These are phyloP conservation scores for Dactylellina drechsleri DNA, from an alignment of 2,329 filamentous ascomycete genomes.

Conservation along the genomic window DNA sequence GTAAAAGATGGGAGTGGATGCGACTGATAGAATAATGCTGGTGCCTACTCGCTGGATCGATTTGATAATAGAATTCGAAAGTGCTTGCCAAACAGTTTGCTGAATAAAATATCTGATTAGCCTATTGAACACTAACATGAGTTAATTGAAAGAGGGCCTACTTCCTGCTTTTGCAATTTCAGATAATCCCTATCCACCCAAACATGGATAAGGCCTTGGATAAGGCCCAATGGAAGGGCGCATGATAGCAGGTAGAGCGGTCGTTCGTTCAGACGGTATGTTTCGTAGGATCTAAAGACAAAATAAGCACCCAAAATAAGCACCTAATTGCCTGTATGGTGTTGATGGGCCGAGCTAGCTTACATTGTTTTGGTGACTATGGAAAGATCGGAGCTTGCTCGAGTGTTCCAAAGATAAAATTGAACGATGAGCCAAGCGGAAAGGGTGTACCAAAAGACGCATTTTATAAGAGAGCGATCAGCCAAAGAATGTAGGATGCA, in stretches of 20 bases:
- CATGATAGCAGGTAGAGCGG: conserved; percentile 57
- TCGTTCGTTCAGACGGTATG: conserved; percentile 57
- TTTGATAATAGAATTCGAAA: conserved; percentile 39
- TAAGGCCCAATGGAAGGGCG: conserved; percentile 54
- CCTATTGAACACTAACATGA: neutral
- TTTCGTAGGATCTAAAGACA: conserved; percentile 54
- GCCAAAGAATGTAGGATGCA: conserved; percentile 52
- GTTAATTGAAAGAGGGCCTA: conserved; percentile 14
- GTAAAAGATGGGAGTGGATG: conserved; percentile 56
- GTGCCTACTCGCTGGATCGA: conserved; percentile 53
- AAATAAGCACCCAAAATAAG: neutral
- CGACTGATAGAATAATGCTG: conserved; percentile 50
- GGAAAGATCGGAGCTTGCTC: conserved; percentile 54
- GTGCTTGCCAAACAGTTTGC: conserved; percentile 42
- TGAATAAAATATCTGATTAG: neutral
- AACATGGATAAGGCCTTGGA: conserved; percentile 57
- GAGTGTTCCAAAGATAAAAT: conserved; percentile 57
- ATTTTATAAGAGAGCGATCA: conserved; percentile 55
- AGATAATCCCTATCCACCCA: conserved; percentile 56
- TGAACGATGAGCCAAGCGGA: conserved; percentile 56
- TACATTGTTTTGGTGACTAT: conserved; percentile 56
- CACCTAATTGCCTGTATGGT: neutral
- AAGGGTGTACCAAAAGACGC: conserved; percentile 56
- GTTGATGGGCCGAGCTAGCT: conserved; percentile 7
- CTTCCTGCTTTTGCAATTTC: conserved; percentile 50